Evolutionary conservation across 2,329 filamentous ascomycete genomes (phyloP), one percentile per base, ranked within the genome.

Genomic region (Fusarium musae): DNA sequence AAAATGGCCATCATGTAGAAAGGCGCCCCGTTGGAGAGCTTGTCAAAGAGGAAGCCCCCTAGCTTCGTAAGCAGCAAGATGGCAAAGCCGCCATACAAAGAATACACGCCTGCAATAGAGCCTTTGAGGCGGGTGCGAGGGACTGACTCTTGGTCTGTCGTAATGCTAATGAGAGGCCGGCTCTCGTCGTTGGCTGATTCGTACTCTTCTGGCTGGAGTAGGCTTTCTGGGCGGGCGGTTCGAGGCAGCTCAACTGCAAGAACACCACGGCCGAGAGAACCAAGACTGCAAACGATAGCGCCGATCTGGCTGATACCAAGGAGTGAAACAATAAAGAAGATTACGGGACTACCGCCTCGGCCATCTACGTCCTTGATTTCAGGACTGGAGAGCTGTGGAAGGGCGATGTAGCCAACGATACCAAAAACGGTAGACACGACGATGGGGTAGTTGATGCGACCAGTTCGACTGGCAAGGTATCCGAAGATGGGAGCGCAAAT

Each of bases 1-100:
- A 98, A 98, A 0, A 85, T 85, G 1, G 95, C 95, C 92, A 99
- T 96, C 87, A 98, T 92, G 80, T 95, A 97, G 80, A 99, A 98
- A 2, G 96, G 96, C 16, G 93, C 93, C 0, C 93, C 93, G 5
- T 87, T 87, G 2, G 91, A 92, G 59, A 91, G 84, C 26, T 82
- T 86, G 81, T 99, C 96, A 78, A 98, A 99, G 53, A 98, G 83
- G 42, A 90, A 89, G 0, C 96, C 96, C 17, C 96, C 96, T 8
- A 96, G 82, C 83, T 99, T 99, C 1, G 96, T 98, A 21, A 99
- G 87, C 9, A 98, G 83, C 61, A 99, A 82, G 59, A 99, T 99
- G 0, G 95, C 96, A 2, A 91, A 93, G 19, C 96, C 96, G 16
- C 96, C 96, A 63, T 93, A 95, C 71, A 97, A 89, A 59, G 93